Percentiles rank a stretch among this genome's conserved stretches.
These are phyloP conservation scores for Acer negundo DNA, from an alignment of 345 rosid species.

Conservation along the genomic window DNA sequence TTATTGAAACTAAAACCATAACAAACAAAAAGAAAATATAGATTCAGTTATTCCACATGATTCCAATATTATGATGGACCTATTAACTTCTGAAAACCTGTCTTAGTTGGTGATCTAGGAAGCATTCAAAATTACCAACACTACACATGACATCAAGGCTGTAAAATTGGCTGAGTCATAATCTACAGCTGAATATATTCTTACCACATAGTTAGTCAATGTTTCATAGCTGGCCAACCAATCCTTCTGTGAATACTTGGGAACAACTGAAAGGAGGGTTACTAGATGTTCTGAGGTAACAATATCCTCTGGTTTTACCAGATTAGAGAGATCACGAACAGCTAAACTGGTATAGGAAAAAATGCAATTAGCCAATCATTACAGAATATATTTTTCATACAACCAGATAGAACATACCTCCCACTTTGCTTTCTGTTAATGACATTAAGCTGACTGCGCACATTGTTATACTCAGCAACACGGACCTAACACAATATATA, in stretches of 20 bases:
- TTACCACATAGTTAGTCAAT: conserved; percentile 90
- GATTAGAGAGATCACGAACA: conserved; percentile 93
- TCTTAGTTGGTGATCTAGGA: conserved; percentile 5
- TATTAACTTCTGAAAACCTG: conserved; percentile 1
- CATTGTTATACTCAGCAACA: conserved; percentile 89
- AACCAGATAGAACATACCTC: conserved; percentile 49
- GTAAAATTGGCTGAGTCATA: neutral
- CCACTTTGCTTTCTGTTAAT: conserved; percentile 97
- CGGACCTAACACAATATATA: conserved; percentile 68
- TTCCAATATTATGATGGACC: conserved; percentile 8
- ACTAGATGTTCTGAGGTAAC: conserved; percentile 76
- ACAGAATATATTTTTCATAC: neutral
- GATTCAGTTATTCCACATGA: conserved; percentile 1
- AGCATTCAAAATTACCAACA: neutral
- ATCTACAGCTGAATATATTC: conserved; percentile 17
- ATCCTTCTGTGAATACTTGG: conserved; percentile 98
- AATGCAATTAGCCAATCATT: conserved; percentile 20
- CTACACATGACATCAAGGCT: conserved; percentile 7
- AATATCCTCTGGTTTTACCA: conserved; percentile 93
- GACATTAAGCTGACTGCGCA: conserved; percentile 94
- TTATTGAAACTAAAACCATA: conserved; percentile 13
- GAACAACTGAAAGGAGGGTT: conserved; percentile 84
- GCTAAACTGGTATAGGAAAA: conserved; percentile 74
- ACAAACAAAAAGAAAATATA: neutral
- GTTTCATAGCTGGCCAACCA: conserved; percentile 95